phyloP scores from a whole-genome alignment of 202 grass and related monocot species.

The Digitaria exilis region DNA sequence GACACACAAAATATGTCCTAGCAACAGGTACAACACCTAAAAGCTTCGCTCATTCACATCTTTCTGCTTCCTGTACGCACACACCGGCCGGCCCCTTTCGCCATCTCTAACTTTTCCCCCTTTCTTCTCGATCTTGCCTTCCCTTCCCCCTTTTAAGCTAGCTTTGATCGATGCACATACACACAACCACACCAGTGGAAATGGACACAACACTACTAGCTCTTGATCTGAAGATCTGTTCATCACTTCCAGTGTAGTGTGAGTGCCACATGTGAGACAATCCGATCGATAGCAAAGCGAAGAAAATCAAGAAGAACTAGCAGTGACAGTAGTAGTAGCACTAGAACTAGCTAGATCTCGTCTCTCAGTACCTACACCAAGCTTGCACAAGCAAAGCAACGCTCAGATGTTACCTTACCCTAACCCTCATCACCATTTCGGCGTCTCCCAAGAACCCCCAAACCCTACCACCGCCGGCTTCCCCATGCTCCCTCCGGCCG shows the following conservation, averaged over 20 bases:
- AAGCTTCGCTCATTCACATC: conserved; percentile 32
- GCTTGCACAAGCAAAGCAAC: conserved; percentile 17
- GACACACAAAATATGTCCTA: conserved; percentile 18
- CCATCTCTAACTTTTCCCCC: conserved; percentile 24
- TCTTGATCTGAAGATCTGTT: conserved; percentile 38
- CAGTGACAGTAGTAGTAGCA: conserved; percentile 29
- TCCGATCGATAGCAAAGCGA: not conserved
- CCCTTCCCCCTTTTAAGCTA: conserved; percentile 4
- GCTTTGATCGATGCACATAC: conserved; percentile 14
- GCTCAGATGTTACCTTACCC: conserved; percentile 60
- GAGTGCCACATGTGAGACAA: not conserved
- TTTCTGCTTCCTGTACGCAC: conserved; percentile 53
- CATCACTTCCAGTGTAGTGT: conserved; percentile 8
- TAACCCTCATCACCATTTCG: conserved; percentile 54
- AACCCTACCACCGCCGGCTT: conserved; percentile 49
- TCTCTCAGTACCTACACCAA: conserved; percentile 19
- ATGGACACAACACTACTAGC: not conserved
- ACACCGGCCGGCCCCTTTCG: conserved; percentile 14
- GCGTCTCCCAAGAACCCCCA: conserved; percentile 43
- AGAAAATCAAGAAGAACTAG: not conserved
- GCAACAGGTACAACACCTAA: conserved; percentile 35
- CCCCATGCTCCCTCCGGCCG: conserved; percentile 23
- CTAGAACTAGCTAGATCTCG: conserved; percentile 39
- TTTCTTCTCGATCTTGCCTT: not conserved
- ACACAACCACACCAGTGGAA: conserved; percentile 27